phyloP scores from a whole-genome alignment of 257 asterid genomes.

The Solanum bulbocastanum region DNA sequence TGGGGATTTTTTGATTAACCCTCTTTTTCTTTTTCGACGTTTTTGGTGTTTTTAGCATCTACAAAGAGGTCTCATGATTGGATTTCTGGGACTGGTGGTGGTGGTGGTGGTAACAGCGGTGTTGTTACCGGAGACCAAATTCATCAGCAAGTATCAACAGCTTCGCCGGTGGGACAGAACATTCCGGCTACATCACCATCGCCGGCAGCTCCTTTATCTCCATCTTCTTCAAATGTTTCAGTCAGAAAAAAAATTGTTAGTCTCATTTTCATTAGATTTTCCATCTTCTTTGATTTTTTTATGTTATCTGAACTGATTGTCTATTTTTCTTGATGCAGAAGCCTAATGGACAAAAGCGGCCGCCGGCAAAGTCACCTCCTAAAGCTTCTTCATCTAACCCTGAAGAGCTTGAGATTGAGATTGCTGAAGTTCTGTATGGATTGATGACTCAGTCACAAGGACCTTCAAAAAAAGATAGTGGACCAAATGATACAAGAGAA shows the following conservation, averaged over 20 bases:
- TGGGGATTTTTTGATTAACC: not conserved
- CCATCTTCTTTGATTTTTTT: not conserved
- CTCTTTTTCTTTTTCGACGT: not conserved
- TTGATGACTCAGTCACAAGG: constrained; percentile 74
- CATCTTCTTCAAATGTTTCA: constrained; percentile 70
- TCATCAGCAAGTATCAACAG: constrained; percentile 32
- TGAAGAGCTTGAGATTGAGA: constrained; percentile 89
- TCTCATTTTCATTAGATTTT: not conserved
- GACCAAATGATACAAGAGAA: constrained; percentile 38
- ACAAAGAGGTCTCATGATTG: constrained; percentile 89
- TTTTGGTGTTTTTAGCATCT: constrained; percentile 32
- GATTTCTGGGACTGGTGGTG: constrained; percentile 46
- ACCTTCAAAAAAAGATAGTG: constrained; percentile 52
- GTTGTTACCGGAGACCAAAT: constrained; percentile 43
- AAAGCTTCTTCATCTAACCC: constrained; percentile 61
- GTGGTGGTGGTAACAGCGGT: constrained; percentile 24
- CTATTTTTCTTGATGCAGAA: constrained; percentile 36
- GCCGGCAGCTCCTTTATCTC: constrained; percentile 62
- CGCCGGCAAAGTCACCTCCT: constrained; percentile 61
- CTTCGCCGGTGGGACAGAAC: constrained; percentile 58
- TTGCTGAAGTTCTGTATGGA: constrained; percentile 84
- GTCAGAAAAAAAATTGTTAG: constrained; percentile 70
- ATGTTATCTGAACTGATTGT: not conserved
- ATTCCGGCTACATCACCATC: constrained; percentile 26
- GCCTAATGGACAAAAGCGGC: constrained; percentile 45